Percentiles rank a stretch among this genome's conserved stretches.
Evolutionary conservation across 441 rosid genomes (phyloP).

Genomic region (Erodium texanum): DNA sequence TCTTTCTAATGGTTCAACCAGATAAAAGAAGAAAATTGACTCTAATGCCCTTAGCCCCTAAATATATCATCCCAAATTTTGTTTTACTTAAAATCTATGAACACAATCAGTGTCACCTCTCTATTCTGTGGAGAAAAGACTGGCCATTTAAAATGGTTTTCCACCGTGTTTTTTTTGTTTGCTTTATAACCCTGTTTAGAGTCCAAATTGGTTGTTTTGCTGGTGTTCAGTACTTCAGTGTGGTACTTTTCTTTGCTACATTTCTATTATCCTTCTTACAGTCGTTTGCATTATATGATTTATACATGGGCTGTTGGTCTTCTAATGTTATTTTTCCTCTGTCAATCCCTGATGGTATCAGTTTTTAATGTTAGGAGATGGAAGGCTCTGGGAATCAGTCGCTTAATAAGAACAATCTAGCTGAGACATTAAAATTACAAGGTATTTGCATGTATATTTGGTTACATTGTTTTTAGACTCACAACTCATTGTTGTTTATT

Average conservation of each 20-base stretch:
- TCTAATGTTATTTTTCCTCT: background rate
- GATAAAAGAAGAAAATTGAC: background rate
- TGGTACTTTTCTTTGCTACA: background rate
- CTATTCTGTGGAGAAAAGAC: background rate
- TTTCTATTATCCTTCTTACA: background rate
- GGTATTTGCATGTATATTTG: constrained; percentile 31
- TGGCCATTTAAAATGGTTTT: background rate
- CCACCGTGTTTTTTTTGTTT: background rate
- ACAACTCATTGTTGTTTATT: background rate
- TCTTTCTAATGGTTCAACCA: background rate
- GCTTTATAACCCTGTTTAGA: background rate
- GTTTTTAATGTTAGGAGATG: constrained; percentile 53
- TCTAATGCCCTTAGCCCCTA: background rate
- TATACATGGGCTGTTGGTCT: background rate
- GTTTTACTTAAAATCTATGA: background rate
- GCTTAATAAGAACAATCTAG: constrained; percentile 42
- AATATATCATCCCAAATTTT: background rate
- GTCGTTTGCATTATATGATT: background rate
- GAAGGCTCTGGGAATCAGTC: constrained; percentile 50
- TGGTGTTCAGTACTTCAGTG: background rate
- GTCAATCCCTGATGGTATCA: background rate
- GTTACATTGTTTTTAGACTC: constrained; percentile 13
- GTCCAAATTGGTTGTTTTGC: background rate
- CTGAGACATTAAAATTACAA: constrained; percentile 65
- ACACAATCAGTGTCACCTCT: background rate